Base-by-base conservation (phyloP, 2,329 filamentous ascomycete genomes). In the Aspergillus fischeri region DNA sequence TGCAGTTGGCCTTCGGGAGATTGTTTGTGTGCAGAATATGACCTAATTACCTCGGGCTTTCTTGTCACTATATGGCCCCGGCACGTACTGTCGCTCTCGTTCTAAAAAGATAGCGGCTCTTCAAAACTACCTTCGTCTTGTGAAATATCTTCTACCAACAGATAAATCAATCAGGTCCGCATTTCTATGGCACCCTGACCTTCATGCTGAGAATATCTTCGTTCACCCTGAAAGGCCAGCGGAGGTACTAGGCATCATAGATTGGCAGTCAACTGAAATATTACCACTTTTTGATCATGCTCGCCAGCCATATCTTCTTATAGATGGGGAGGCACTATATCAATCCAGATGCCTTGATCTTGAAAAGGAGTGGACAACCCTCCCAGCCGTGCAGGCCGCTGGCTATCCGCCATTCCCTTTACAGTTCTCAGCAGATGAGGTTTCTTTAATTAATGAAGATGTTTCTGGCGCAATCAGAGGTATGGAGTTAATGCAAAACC, bases 241-340 rank as follows among this genome's bases (percentile, higher is more conserved):
- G 1, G 54, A 67, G 24, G 55, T 68, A 1, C 47, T 64, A 7
- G 54, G 62, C 35, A 64, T 69, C 25, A 65, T 68, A 21, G 67
- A 68, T 48, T 70, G 63, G 65, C 64, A 69, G 51, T 64, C 65
- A 72, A 61, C 49, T 14, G 58, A 63, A 56, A 14, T 67, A 49
- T 61, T 69, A 3, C 75, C 76, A 10, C 67, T 77, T 1, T 76
- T 72, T 41, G 60, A 70, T 27, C 71, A 75, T n/a, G 69, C 67
- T 7, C 61, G 65, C 45, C 64, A 71, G 42, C 73, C 70, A 55
- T 55, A 59, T 45, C 65, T 76, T 14, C 63, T 75, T 14, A 7
- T 8, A 28, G 27, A 28, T 7, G 27, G 27, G 27, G 27, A 28
- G 27, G 27, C 27, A 7, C 6, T 28, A 28, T 28, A 28, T 7